Percentiles rank a stretch among this genome's conserved stretches.
These are phyloP conservation scores for Leucogyrophana mollusca DNA, from an alignment of 768 basidiomycete species.

Conservation along the genomic window DNA sequence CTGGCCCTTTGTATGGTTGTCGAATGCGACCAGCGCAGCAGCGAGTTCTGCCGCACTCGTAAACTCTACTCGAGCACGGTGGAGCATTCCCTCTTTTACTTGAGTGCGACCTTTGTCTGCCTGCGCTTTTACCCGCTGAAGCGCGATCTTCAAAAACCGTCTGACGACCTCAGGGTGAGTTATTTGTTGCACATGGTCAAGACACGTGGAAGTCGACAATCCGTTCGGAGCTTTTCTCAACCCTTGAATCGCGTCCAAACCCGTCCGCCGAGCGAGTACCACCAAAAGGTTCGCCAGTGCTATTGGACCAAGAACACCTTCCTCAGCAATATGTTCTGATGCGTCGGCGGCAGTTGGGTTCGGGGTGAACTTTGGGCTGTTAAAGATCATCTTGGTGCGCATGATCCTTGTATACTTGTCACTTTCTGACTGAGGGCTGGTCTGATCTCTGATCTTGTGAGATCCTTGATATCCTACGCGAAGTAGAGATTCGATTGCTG, in stretches of 20 bases:
- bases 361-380: conserved; percentile 18
- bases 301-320: conserved; percentile 24
- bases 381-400: conserved; percentile 14
- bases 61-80: conserved; percentile 23
- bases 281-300: conserved; percentile 26
- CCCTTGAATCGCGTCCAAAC: conserved; percentile 17
- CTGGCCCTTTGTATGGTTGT: conserved; percentile 24
- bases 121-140: conserved; percentile 16
- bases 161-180: conserved; percentile 20
- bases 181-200: conserved; percentile 26
- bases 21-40: conserved; percentile 28
- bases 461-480: conserved; percentile 21
- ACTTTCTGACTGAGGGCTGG: not conserved
- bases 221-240: conserved; percentile 22
- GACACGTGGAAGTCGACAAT: conserved; percentile 13
- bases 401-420: conserved; percentile 14
- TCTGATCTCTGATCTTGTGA: conserved; percentile 10
- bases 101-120: conserved; percentile 21
- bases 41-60: conserved; percentile 31
- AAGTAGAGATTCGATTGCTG: conserved; percentile 25
- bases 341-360: conserved; percentile 13
- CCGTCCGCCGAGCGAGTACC: conserved; percentile 25
- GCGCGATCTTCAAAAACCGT: conserved; percentile 18
- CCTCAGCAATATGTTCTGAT: conserved; percentile 18
- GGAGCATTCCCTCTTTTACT: conserved; percentile 13